Conservation (phyloP, 305 asterid genomes). For the Ilex paraguariensis region DNA sequence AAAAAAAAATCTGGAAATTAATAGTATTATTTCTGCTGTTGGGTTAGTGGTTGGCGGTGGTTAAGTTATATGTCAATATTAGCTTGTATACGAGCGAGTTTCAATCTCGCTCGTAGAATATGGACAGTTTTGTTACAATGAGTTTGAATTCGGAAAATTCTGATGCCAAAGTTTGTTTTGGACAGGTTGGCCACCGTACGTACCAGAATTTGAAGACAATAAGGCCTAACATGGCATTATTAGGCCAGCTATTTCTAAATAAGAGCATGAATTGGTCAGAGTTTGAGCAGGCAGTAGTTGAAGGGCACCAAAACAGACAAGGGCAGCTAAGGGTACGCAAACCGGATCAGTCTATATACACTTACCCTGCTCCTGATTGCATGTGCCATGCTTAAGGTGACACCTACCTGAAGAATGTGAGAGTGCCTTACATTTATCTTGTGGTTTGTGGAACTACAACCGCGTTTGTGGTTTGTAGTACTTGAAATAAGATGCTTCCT, state of each 20-base stretch:
- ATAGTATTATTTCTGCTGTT: too few species aligned
- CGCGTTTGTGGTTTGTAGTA: slow-evolving; percentile 12
- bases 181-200: slow-evolving; percentile 58
- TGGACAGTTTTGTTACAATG: not conserved
- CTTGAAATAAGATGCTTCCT: slow-evolving; percentile 17
- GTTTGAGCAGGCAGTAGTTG: slow-evolving; percentile 54
- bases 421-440: not conserved
- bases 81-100: too few species aligned
- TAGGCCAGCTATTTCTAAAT: slow-evolving; percentile 86
- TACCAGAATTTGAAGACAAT: slow-evolving; percentile 74
- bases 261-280: slow-evolving; percentile 74
- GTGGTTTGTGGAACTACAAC: not conserved
- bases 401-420: too few species aligned
- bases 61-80: too few species aligned
- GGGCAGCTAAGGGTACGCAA: slow-evolving; percentile 37
- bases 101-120: too few species aligned
- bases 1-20: too few species aligned
- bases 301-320: slow-evolving; percentile 74
- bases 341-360: too few species aligned
- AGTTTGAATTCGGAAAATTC: not conserved
- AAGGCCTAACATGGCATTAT: slow-evolving; percentile 84
- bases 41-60: too few species aligned
- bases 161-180: not conserved
- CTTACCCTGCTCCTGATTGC: too few species aligned
- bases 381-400: slow-evolving; percentile 12